Evolutionary conservation across 345 rosid species (phyloP).

Genomic region (Turritis glabra): DNA sequence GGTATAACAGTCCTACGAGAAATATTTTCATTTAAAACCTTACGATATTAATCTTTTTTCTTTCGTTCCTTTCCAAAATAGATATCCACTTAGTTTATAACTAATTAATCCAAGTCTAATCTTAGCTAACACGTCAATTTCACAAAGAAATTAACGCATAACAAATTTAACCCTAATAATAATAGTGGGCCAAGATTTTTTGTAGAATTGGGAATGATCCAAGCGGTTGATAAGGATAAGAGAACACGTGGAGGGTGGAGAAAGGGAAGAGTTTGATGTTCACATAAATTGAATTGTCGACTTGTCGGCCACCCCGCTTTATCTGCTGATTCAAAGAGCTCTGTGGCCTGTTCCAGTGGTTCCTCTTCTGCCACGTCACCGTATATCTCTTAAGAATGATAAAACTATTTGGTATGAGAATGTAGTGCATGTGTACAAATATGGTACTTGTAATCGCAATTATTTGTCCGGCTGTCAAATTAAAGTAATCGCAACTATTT

Average conservation of each 20-base stretch:
- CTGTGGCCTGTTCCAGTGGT: conserved; percentile 27
- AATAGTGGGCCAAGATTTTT: conserved; percentile 19
- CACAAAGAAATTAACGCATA: neutral
- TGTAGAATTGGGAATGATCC: conserved; percentile 5
- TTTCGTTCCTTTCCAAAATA: neutral
- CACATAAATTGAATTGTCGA: conserved; percentile 61
- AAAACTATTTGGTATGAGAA: conserved; percentile 23
- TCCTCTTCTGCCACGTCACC: conserved; percentile 30
- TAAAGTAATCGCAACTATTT: neutral
- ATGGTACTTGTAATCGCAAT: conserved; percentile 23
- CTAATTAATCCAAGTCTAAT: neutral
- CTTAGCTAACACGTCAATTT: neutral
- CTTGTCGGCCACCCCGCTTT: conserved; percentile 84
- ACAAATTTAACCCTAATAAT: neutral
- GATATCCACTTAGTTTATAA: neutral
- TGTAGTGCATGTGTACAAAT: conserved; percentile 23
- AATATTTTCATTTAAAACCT: neutral
- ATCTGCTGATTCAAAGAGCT: conserved; percentile 43
- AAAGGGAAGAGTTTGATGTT: conserved; percentile 39
- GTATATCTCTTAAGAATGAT: neutral
- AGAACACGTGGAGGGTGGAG: conserved; percentile 51
- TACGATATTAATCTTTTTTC: neutral
- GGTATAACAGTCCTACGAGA: neutral
- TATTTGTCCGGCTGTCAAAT: conserved; percentile 18
- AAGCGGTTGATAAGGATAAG: conserved; percentile 25